Evolutionary conservation across 805 yeast species (phyloP).

Genomic region (Metschnikowia lachancei): DNA sequence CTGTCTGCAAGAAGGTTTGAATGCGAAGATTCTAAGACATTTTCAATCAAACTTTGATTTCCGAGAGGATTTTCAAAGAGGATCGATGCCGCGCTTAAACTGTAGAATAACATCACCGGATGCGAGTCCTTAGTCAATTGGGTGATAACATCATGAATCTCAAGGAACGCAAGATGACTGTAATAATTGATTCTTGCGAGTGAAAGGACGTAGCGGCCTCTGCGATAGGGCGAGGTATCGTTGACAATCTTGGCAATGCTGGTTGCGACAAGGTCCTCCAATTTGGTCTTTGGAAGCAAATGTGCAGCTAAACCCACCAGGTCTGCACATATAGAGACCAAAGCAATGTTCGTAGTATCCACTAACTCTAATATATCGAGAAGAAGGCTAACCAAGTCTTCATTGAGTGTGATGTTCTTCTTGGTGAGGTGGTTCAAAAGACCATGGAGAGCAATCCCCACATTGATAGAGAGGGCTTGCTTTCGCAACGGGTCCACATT

Average conservation of each 20-base stretch:
- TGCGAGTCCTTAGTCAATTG: constrained; percentile 76
- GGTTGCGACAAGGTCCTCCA: constrained; percentile 27
- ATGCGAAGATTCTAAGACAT: constrained; percentile 33
- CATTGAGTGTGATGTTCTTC: constrained; percentile 24
- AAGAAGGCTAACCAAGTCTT: constrained; percentile 41
- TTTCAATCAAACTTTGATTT: constrained; percentile 42
- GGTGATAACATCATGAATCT: constrained; percentile 54
- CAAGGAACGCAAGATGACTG: constrained; percentile 30
- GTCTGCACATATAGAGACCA: constrained; percentile 52
- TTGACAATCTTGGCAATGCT: constrained; percentile 62
- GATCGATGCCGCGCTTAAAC: constrained; percentile 56
- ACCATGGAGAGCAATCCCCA: constrained; percentile 62
- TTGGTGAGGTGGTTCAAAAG: constrained; percentile 27
- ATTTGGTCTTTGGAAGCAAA: constrained; percentile 21
- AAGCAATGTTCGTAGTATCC: constrained; percentile 35
- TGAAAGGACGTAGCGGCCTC: constrained; percentile 42
- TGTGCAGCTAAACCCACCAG: constrained; percentile 51
- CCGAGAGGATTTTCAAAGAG: constrained; percentile 56
- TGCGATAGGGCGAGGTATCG: constrained; percentile 58
- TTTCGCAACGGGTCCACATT: constrained; percentile 31
- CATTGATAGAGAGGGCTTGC: constrained; percentile 57
- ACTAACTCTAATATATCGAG: constrained; percentile 50
- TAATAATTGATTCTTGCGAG: constrained; percentile 31
- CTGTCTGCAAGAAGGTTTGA: constrained; percentile 34
- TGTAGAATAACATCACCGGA: constrained; percentile 76